These are phyloP conservation scores for Aeschynomene evenia DNA, from an alignment of 306 rosid genomes.

Conservation along the genomic window DNA sequence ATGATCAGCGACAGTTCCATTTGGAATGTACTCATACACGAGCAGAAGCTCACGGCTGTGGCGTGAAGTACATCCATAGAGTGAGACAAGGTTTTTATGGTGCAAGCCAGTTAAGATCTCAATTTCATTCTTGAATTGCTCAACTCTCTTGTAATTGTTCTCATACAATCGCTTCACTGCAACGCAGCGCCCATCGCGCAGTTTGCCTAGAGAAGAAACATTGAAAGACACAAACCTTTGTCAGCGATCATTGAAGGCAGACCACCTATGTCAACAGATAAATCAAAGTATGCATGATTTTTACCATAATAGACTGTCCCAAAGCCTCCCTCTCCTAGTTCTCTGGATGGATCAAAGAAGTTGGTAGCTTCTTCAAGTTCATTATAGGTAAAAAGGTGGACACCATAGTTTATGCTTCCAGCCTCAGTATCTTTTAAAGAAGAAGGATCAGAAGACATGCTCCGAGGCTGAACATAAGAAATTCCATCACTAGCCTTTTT, in stretches of 20 bases:
- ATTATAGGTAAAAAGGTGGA: too few relatives aligned
- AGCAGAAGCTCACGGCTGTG: slow-evolving; percentile 81
- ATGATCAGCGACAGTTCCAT: slow-evolving; percentile 87
- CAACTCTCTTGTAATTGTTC: slow-evolving; percentile 73
- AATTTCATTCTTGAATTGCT: slow-evolving; percentile 80
- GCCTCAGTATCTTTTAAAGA: too few relatives aligned
- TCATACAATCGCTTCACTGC: slow-evolving; percentile 86
- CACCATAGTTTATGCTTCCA: too few relatives aligned
- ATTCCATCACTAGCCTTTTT: slow-evolving; percentile 28
- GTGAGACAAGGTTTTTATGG: slow-evolving; percentile 70
- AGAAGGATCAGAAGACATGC: slow-evolving; percentile 39
- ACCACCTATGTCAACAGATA: not conserved
- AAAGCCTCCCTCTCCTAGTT: slow-evolving; percentile 88
- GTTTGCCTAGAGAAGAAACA: slow-evolving; percentile 49
- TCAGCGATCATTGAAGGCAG: not conserved
- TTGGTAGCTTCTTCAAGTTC: too few relatives aligned
- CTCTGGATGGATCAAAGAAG: slow-evolving; percentile 52
- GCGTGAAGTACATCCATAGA: slow-evolving; percentile 86
- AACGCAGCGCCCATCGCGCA: slow-evolving; percentile 66
- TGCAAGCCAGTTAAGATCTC: slow-evolving; percentile 52
- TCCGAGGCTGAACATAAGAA: slow-evolving; percentile 34
- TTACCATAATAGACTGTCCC: slow-evolving; percentile 85
- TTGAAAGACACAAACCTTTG: slow-evolving; percentile 3
- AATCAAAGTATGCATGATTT: not conserved
- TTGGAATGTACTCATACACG: slow-evolving; percentile 75